These are phyloP conservation scores for Colletotrichum karsti DNA, from an alignment of 2,329 filamentous ascomycete genomes.

Conservation along the genomic window DNA sequence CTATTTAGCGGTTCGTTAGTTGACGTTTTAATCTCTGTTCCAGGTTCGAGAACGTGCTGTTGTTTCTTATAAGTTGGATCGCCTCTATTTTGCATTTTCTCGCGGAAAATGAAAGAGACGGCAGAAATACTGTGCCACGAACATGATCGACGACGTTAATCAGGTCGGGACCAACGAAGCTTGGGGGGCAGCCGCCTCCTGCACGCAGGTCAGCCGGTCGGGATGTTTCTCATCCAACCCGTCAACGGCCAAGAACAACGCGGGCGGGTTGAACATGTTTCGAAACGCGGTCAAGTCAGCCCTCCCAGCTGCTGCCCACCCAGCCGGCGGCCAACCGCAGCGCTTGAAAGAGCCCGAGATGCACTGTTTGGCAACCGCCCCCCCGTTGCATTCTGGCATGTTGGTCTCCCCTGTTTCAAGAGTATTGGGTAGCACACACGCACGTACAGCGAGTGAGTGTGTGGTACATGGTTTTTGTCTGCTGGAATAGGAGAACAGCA, in stretches of 20 bases:
- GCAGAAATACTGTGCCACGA: too few species aligned
- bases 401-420: constrained; percentile 25
- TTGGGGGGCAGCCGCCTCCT: background rate
- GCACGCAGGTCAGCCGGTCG: background rate
- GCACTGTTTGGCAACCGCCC: background rate
- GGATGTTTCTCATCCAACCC: constrained; percentile 21
- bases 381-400: background rate
- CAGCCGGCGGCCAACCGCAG: constrained; percentile 13
- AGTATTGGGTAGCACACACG: constrained; percentile 8
- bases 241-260: background rate
- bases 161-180: too few species aligned
- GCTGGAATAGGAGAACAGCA: background rate
- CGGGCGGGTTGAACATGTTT: constrained; percentile 23
- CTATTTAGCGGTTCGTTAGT: too few species aligned
- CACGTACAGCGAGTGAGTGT: too few species aligned
- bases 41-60: too few species aligned
- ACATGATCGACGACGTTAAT: too few species aligned
- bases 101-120: too few species aligned
- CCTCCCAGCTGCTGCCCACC: constrained; percentile 12
- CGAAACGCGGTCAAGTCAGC: constrained; percentile 23
- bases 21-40: too few species aligned
- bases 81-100: too few species aligned
- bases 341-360: background rate
- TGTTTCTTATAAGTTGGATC: background rate
- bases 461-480: background rate